These are phyloP conservation scores for Euptelea pleiosperma DNA, from an alignment of 164 flowering plant genomes.

Conservation along the genomic window DNA sequence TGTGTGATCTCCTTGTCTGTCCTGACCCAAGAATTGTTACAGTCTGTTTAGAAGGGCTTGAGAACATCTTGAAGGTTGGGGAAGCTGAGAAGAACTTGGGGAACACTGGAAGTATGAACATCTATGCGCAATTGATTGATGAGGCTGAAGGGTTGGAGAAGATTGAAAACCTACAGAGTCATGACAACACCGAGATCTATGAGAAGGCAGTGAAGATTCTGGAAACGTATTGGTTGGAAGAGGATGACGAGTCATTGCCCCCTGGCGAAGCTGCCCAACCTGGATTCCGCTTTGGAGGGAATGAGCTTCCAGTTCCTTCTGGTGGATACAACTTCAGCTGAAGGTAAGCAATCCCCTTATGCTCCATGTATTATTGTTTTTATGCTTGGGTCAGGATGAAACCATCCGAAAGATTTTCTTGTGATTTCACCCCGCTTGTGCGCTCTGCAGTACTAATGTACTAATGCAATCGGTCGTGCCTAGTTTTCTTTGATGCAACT, in stretches of 20 bases:
- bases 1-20: conserved; percentile 62
- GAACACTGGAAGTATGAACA: conserved; percentile 40
- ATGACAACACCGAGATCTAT: conserved; percentile 72
- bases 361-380: too few relatives aligned
- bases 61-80: conserved; percentile 68
- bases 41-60: conserved; percentile 70
- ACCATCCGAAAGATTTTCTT: too few relatives aligned
- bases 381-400: too few relatives aligned
- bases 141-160: conserved; percentile 70
- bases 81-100: conserved; percentile 58
- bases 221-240: conserved; percentile 69
- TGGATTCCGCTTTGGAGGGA: conserved; percentile 55
- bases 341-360: conserved; percentile 20
- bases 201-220: conserved; percentile 72
- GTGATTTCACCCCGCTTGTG: too few relatives aligned
- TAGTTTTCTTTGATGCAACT: too few relatives aligned
- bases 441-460: too few relatives aligned
- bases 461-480: too few relatives aligned
- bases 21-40: conserved; percentile 70
- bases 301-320: conserved; percentile 40
- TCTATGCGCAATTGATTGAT: conserved; percentile 57
- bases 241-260: conserved; percentile 48
- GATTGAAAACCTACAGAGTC: conserved; percentile 65
- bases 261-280: conserved; percentile 45
- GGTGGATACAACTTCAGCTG: conserved; percentile 72